A percentile compares a stretch with the other conserved stretches of the same genome.
Evolutionary conservation across 2,329 filamentous ascomycete genomes (phyloP).

Genomic region (Penicillium sp.): DNA sequence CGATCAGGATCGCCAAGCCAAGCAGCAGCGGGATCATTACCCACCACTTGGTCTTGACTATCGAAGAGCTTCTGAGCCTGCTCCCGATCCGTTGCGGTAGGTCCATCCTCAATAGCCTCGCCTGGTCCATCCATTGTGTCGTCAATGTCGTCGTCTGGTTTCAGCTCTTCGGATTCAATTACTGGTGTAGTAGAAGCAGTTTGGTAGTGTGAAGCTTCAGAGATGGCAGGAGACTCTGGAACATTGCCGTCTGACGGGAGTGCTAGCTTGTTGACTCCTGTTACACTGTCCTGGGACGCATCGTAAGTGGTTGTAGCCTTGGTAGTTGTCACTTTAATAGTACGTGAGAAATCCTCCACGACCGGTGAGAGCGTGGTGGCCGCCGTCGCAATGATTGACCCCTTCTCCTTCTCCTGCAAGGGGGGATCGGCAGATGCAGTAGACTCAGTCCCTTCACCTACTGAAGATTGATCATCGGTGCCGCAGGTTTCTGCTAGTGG

Average conservation of each 20-base stretch:
- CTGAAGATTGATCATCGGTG: conserved; percentile 30
- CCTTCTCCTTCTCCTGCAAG: conserved; percentile 20
- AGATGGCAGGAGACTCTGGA: conserved; percentile 35
- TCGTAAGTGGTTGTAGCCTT: conserved; percentile 13
- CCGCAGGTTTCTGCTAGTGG: conserved; percentile 39
- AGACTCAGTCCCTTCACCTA: conserved; percentile 22
- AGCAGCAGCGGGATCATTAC: conserved; percentile 76
- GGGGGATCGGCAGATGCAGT: conserved; percentile 17
- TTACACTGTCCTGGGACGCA: conserved; percentile 26
- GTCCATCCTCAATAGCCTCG: conserved; percentile 21
- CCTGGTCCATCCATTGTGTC: conserved; percentile 17
- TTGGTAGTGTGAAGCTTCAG: conserved; percentile 45
- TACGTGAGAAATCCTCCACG: conserved; percentile 28
- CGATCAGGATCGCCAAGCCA: conserved; percentile 73
- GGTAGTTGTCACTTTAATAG: conserved; percentile 14
- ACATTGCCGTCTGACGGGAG: conserved; percentile 24
- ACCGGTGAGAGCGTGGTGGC: conserved; percentile 27
- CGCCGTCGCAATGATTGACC: conserved; percentile 17
- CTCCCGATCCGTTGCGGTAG: conserved; percentile 68
- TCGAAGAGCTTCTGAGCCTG: conserved; percentile 83
- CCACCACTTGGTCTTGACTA: conserved; percentile 74
- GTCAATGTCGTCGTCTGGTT: conserved; percentile 18
- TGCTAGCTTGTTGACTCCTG: conserved; percentile 23
- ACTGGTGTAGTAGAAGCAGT: conserved; percentile 47
- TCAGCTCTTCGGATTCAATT: conserved; percentile 32